phyloP scores from a whole-genome alignment of 805 yeast genomes.

The Alloascoidea hylecoeti region DNA sequence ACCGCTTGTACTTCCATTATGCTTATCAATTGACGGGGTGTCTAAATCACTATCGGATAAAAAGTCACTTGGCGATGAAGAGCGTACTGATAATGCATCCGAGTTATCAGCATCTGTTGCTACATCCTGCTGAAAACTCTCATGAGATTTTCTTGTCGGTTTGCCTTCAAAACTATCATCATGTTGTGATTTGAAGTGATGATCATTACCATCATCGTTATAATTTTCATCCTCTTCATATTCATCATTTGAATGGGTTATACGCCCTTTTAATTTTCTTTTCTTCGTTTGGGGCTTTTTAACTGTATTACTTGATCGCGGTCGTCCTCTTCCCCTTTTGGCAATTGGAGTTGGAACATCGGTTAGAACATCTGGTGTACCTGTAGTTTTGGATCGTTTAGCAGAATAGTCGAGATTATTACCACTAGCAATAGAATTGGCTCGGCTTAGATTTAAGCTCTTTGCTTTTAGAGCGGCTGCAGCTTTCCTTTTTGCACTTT shows the following conservation, averaged over 20 bases:
- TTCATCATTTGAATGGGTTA: no score
- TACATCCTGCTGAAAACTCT: conserved; percentile 2
- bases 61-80: conserved; percentile 39
- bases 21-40: conserved; percentile 10
- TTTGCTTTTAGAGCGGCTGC: conserved; percentile 10
- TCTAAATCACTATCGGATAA: conserved; percentile 38
- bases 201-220: no score
- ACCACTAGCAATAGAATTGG: conserved; percentile 4
- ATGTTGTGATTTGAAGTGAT: no score
- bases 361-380: conserved; percentile 6
- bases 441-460: conserved; percentile 9
- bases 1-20: conserved; percentile 4
- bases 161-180: neutral
- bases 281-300: neutral
- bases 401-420: conserved; percentile 1
- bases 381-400: conserved; percentile 2
- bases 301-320: neutral
- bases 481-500: conserved; percentile 18
- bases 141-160: neutral
- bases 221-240: no score
- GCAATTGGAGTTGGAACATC: no score
- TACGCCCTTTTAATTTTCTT: neutral
- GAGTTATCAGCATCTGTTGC: conserved; percentile 7
- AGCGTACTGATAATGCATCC: conserved; percentile 9
- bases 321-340: neutral